phyloP scores from a whole-genome alignment of 805 yeast genomes.

The Myxozyma geophila region DNA sequence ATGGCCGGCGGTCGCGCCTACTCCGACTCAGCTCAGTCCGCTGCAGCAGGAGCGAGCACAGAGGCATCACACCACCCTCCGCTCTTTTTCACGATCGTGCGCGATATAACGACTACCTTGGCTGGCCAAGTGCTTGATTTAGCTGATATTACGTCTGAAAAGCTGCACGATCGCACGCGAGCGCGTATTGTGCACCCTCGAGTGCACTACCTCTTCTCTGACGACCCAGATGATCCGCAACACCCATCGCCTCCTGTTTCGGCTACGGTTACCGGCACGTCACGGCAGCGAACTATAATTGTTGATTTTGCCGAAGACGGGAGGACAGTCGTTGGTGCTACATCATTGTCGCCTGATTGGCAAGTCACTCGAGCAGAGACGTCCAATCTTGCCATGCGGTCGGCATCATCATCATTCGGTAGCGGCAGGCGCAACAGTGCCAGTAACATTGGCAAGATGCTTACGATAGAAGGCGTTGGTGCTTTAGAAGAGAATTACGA shows the following conservation, averaged over 20 bases:
- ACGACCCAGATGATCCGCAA: conserved; percentile 41
- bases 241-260: conserved; percentile 14
- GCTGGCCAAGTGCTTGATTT: conserved; percentile 8
- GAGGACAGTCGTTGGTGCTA: conserved; percentile 40
- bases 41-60: neutral
- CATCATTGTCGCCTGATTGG: conserved; percentile 48
- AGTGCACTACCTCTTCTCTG: conserved; percentile 46
- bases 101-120: conserved; percentile 17
- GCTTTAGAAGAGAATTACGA: conserved; percentile 17
- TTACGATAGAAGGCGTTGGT: conserved; percentile 36
- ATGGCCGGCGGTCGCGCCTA: neutral
- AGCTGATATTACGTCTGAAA: neutral
- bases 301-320: conserved; percentile 48
- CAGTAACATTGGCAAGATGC: conserved; percentile 30
- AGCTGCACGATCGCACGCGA: neutral
- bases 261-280: neutral
- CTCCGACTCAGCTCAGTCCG: neutral
- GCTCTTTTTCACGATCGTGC: conserved; percentile 27
- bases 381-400: conserved; percentile 29
- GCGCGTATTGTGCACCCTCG: conserved; percentile 42
- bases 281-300: conserved; percentile 38
- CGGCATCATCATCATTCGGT: neutral
- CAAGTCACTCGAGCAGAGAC: conserved; percentile 43
- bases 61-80: conserved; percentile 18
- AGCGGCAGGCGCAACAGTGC: conserved; percentile 11